Conservation (phyloP, 116 monocot genomes). For the Zostera marina region DNA sequence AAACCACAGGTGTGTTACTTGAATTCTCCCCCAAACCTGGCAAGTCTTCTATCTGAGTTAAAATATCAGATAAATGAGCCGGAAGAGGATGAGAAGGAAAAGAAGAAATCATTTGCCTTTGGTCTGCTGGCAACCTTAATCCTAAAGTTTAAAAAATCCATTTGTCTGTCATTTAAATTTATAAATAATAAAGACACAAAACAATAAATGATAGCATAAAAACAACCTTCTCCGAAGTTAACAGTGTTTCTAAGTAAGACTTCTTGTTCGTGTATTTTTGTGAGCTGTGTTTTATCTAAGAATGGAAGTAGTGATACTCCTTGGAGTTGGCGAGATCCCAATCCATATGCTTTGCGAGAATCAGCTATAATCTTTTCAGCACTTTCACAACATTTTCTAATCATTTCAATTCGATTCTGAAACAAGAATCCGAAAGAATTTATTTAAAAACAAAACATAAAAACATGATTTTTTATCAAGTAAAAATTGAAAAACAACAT, state of each 20-base stretch:
- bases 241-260: conserved; percentile 63
- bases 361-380: conserved; percentile 95
- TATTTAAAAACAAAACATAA: no score
- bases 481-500: conserved; percentile 20
- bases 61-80: conserved; percentile 69
- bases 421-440: not conserved
- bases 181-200: no score
- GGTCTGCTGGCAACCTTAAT: conserved; percentile 50
- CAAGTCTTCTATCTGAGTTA: conserved; percentile 40
- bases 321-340: conserved; percentile 83
- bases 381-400: conserved; percentile 69
- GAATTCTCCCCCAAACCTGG: conserved; percentile 56
- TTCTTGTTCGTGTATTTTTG: conserved; percentile 97
- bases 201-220: not conserved
- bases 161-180: no score
- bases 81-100: conserved; percentile 31
- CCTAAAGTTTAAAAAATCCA: conserved; percentile 15
- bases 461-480: no score
- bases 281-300: conserved; percentile 75
- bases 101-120: conserved; percentile 47
- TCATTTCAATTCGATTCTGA: conserved; percentile 72
- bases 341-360: conserved; percentile 68
- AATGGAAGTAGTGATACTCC: conserved; percentile 51
- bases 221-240: conserved; percentile 84
- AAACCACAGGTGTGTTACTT: conserved; percentile 12